Evolutionary conservation across 2,329 filamentous ascomycete species (phyloP).

Genomic region (Microthyrium microscopicum): DNA sequence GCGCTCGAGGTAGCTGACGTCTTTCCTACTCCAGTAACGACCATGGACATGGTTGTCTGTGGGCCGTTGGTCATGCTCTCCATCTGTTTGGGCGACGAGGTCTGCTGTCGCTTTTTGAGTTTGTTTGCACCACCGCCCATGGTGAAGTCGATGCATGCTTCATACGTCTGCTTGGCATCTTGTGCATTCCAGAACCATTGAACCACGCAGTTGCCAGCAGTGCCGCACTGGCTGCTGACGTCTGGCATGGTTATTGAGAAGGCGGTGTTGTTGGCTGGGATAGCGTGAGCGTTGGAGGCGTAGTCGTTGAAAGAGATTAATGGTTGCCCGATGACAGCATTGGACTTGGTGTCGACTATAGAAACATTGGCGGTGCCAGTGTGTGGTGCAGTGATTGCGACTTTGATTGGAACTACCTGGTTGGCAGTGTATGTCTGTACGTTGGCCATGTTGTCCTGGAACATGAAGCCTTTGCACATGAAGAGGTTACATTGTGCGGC

Average conservation of each 20-base stretch:
- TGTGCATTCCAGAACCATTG: conserved; percentile 47
- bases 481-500: conserved; percentile 32
- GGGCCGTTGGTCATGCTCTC: no score
- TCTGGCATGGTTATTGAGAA: conserved; percentile 40
- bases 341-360: conserved; percentile 36
- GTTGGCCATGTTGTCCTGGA: conserved; percentile 36
- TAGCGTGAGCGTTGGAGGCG: conserved; percentile 29
- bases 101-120: no score
- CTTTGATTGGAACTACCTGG: conserved; percentile 27
- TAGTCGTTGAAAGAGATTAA: conserved; percentile 40
- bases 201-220: conserved; percentile 35
- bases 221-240: conserved; percentile 29
- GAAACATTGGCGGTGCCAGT: conserved; percentile 41
- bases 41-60: no score
- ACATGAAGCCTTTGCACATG: conserved; percentile 43
- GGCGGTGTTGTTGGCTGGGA: conserved; percentile 27
- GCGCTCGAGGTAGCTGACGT: no score
- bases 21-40: no score
- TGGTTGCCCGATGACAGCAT: conserved; percentile 34
- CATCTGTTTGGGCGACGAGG: no score
- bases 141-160: conserved; percentile 45
- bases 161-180: conserved; percentile 42
- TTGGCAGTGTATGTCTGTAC: conserved; percentile 36
- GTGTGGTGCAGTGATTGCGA: conserved; percentile 36
- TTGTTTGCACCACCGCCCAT: conserved; percentile 21